Evolutionary conservation across 2,329 filamentous ascomycete genomes (phyloP).

Genomic region (Aspergillus sp.): DNA sequence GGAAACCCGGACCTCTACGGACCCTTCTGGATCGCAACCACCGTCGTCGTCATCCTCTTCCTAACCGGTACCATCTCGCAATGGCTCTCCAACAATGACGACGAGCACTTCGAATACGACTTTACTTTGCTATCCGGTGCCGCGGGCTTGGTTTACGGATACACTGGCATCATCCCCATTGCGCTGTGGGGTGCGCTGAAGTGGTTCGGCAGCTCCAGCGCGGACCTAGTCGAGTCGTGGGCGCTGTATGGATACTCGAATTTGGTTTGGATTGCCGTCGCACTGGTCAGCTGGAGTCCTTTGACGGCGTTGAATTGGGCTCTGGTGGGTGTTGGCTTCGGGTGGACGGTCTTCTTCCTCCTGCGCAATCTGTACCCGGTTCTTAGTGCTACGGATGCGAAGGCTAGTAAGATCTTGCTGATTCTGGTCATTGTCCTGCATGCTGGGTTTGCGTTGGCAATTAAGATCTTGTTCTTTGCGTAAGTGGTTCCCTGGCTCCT

Average conservation of each 20-base stretch:
- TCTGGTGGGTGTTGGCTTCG: slow-evolving; percentile 86
- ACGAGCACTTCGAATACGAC: slow-evolving; percentile 81
- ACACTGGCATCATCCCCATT: slow-evolving; percentile 83
- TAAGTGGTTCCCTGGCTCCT: slow-evolving; percentile 45
- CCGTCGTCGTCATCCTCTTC: slow-evolving; percentile 93
- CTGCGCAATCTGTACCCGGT: slow-evolving; percentile 88
- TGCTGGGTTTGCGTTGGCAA: slow-evolving; percentile 85
- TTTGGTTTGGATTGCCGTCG: slow-evolving; percentile 94
- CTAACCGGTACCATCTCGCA: slow-evolving; percentile 92
- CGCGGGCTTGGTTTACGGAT: slow-evolving; percentile 91
- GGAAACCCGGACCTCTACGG: slow-evolving; percentile 97
- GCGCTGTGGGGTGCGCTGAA: slow-evolving; percentile 83
- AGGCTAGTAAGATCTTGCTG: slow-evolving; percentile 85
- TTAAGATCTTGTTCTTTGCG: slow-evolving; percentile 97
- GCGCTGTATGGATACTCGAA: slow-evolving; percentile 95
- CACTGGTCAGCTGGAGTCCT: slow-evolving; percentile 85
- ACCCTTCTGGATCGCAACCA: slow-evolving; percentile 98
- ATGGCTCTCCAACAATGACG: slow-evolving; percentile 71
- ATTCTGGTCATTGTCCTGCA: slow-evolving; percentile 82
- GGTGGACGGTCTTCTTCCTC: slow-evolving; percentile 77
- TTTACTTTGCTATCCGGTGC: slow-evolving; percentile 86
- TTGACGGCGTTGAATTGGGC: slow-evolving; percentile 87
- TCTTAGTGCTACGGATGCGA: slow-evolving; percentile 85
- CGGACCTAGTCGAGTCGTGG: slow-evolving; percentile 93
- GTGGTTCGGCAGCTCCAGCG: slow-evolving; percentile 93